Evolutionary conservation across 129 eudicot species (phyloP).

Genomic region (Mikania micrantha): DNA sequence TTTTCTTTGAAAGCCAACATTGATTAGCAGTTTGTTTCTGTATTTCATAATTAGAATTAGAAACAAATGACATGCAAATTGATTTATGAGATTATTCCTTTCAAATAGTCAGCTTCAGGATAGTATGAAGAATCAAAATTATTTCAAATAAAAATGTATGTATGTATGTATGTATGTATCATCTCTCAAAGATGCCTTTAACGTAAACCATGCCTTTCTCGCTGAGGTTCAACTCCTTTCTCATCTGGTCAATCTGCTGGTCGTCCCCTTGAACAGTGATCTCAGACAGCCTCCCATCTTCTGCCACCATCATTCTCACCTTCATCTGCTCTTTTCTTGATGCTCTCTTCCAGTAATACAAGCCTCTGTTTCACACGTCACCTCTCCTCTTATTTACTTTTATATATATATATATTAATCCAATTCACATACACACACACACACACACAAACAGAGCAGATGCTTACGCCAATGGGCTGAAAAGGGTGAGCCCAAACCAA

Average conservation of each 20-base stretch:
- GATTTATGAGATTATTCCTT: no score
- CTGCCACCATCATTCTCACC: conserved; percentile 73
- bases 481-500: conserved; percentile 65
- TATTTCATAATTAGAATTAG: not conserved
- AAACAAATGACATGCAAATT: not conserved
- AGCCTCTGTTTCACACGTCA: conserved; percentile 52
- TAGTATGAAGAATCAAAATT: no score
- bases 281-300: conserved; percentile 73
- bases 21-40: no score
- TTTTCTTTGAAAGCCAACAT: conserved; percentile 75
- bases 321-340: conserved; percentile 86
- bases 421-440: no score
- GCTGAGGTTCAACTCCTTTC: conserved; percentile 69
- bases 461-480: conserved; percentile 85
- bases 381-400: not conserved
- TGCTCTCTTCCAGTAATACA: conserved; percentile 83
- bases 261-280: conserved; percentile 91
- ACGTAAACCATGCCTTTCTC: conserved; percentile 97
- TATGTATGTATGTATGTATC: no score
- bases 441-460: not conserved
- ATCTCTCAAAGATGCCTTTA: conserved; percentile 81
- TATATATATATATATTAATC: no score
- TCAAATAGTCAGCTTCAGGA: no score
- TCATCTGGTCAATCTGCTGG: conserved; percentile 83
- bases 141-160: no score